Percentiles rank a stretch among this genome's conserved stretches.
These are phyloP conservation scores for Poa annua DNA, from an alignment of 176 grass and related monocot genomes.

Conservation along the genomic window DNA sequence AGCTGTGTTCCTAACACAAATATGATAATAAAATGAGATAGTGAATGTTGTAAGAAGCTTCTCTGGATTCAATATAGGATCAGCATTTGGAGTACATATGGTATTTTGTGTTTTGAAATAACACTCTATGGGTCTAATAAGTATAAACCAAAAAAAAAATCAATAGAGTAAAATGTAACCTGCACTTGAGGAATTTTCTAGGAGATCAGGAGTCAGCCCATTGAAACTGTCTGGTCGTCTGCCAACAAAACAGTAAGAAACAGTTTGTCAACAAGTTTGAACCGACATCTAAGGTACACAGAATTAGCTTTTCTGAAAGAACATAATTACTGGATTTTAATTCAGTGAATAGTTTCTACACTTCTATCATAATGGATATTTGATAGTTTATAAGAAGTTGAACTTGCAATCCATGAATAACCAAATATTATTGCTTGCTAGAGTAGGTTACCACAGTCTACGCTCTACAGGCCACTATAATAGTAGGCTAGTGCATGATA, in stretches of 20 bases:
- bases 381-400: slow-evolving; percentile 24
- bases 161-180: slow-evolving; percentile 52
- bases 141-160: slow-evolving; percentile 11
- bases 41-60: slow-evolving; percentile 19
- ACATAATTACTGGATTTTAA: background rate
- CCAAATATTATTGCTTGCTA: background rate
- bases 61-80: slow-evolving; percentile 16
- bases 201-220: slow-evolving; percentile 32
- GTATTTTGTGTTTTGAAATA: slow-evolving; percentile 17
- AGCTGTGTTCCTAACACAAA: slow-evolving; percentile 63
- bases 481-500: background rate
- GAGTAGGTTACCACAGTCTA: background rate
- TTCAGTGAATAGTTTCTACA: slow-evolving; percentile 7
- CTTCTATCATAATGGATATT: slow-evolving; percentile 1
- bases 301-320: slow-evolving; percentile 23
- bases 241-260: slow-evolving; percentile 36
- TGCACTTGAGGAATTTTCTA: slow-evolving; percentile 47
- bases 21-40: slow-evolving; percentile 27
- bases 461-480: background rate
- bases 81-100: background rate
- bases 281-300: slow-evolving; percentile 29
- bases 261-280: slow-evolving; percentile 26
- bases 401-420: background rate
- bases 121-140: background rate
- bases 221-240: slow-evolving; percentile 58